Percentiles rank a stretch among this genome's conserved stretches.
phyloP scores from a whole-genome alignment of 2,329 filamentous ascomycete genomes.

The Calonectria henricotiae region DNA sequence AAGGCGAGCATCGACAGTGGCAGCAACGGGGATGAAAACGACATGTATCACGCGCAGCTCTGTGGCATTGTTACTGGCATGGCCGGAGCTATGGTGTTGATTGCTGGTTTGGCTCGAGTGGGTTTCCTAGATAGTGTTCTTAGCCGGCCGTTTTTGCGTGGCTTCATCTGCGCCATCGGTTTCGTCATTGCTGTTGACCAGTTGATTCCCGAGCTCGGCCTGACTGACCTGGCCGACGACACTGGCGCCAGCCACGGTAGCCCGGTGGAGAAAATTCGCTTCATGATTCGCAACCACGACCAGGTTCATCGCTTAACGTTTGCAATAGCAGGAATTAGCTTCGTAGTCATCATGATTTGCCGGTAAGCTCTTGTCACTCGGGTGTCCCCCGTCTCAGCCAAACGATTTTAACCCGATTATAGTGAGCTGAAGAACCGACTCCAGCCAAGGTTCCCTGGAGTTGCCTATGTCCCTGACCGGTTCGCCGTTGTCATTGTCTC shows the following conservation, averaged over 20 bases:
- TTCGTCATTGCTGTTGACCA: constrained; percentile 98
- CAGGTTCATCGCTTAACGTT: constrained; percentile 83
- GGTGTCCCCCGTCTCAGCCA: too few relatives aligned
- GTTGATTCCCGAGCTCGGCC: constrained; percentile 89
- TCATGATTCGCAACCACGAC: constrained; percentile 79
- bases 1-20: constrained; percentile 82
- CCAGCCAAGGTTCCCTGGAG: constrained; percentile 83
- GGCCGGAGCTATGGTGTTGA: constrained; percentile 89
- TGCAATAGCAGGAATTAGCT: constrained; percentile 83
- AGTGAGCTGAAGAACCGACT: constrained; percentile 87
- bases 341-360: constrained; percentile 91
- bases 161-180: constrained; percentile 97
- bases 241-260: constrained; percentile 84
- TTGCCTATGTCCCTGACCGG: constrained; percentile 93
- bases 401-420: constrained; percentile 30
- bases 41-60: constrained; percentile 81
- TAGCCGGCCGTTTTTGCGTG: constrained; percentile 91
- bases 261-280: constrained; percentile 87
- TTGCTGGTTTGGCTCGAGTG: constrained; percentile 86
- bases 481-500: constrained; percentile 91
- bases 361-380: constrained; percentile 68
- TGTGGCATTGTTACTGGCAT: constrained; percentile 92
- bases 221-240: constrained; percentile 77
- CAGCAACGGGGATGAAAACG: constrained; percentile 75
- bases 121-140: constrained; percentile 96